phyloP scores from a whole-genome alignment of 2,329 filamentous ascomycete genomes.

The Cladophialophora exuberans region DNA sequence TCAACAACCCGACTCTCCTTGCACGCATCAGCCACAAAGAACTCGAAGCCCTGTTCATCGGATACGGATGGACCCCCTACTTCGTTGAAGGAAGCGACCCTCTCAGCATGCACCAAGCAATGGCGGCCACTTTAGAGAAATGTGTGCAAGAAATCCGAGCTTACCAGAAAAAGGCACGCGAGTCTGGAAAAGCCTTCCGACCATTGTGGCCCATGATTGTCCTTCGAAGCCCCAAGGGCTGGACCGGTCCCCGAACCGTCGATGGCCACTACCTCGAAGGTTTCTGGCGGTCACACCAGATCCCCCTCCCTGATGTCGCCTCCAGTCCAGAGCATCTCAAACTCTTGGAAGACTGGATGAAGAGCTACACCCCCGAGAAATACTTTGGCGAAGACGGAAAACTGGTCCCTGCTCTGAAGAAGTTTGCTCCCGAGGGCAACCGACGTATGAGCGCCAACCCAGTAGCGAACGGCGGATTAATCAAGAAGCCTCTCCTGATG shows the following conservation, averaged over 20 bases:
- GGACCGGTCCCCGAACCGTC: constrained; percentile 74
- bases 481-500: constrained; percentile 69
- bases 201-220: constrained; percentile 80
- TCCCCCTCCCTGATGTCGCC: constrained; percentile 72
- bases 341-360: constrained; percentile 76
- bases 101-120: constrained; percentile 77
- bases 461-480: constrained; percentile 70
- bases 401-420: constrained; percentile 64
- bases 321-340: constrained; percentile 69
- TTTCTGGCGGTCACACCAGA: constrained; percentile 80
- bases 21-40: constrained; percentile 75
- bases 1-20: constrained; percentile 76
- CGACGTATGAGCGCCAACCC: constrained; percentile 78
- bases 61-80: constrained; percentile 79
- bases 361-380: constrained; percentile 72
- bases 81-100: constrained; percentile 78
- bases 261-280: constrained; percentile 72
- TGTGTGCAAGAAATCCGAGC: constrained; percentile 70
- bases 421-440: constrained; percentile 66
- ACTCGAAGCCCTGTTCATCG: constrained; percentile 68
- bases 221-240: constrained; percentile 77
- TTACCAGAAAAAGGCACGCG: constrained; percentile 72
- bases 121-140: constrained; percentile 75
- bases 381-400: constrained; percentile 68
- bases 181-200: constrained; percentile 69